Conservation (phyloP, 352 stramenopile species). For the Thalassiosira pacifica region DNA sequence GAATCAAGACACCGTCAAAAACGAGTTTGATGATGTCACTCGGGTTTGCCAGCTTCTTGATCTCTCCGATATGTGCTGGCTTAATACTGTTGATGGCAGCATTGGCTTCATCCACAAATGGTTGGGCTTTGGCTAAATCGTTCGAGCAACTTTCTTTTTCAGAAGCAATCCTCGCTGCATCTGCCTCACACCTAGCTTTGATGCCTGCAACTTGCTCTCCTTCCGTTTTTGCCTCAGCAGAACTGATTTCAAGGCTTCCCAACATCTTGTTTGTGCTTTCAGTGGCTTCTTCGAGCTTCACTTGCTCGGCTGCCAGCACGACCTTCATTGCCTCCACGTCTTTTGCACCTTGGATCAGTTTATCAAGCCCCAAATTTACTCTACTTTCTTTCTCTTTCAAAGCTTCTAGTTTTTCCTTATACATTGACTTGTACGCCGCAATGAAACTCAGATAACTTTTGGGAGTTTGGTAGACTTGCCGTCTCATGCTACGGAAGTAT, state of each 20-base stretch:
- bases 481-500: conserved; percentile 98
- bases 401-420: conserved; percentile 85
- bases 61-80: conserved; percentile 96
- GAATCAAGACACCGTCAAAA: conserved; percentile 97
- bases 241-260: conserved; percentile 94
- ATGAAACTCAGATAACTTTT: conserved; percentile 99
- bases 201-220: conserved; percentile 95
- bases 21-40: conserved; percentile 99
- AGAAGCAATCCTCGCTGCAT: conserved; percentile 93
- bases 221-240: conserved; percentile 96
- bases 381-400: conserved; percentile 97
- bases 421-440: conserved; percentile 98
- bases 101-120: conserved; percentile 97
- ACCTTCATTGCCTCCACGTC: conserved; percentile 98
- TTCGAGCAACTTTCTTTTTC: conserved; percentile 96
- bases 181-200: conserved; percentile 96
- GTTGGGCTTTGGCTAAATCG: conserved; percentile 97
- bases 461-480: conserved; percentile 97
- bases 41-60: conserved; percentile 98
- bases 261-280: conserved; percentile 98
- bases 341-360: conserved; percentile 96
- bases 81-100: conserved; percentile 98
- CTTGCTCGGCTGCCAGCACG: conserved; percentile 95
- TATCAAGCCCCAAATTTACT: conserved; percentile 97
- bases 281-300: conserved; percentile 96